Evolutionary conservation across 306 rosid species (phyloP).

Genomic region (Rubus parviflorus): DNA sequence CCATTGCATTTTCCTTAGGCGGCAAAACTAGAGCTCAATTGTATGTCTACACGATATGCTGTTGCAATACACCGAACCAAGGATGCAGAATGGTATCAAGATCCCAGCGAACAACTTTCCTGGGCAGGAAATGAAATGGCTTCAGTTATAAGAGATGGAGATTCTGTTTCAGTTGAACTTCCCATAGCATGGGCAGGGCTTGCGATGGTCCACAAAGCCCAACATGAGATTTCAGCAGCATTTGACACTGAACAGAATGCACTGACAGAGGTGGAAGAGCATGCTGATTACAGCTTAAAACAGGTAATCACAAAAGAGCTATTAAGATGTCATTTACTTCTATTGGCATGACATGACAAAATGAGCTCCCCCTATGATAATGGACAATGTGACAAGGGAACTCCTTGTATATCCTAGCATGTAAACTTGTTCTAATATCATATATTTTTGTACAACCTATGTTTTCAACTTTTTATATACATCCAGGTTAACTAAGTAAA

Average conservation of each 20-base stretch:
- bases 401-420: conserved; percentile 1
- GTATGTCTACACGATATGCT: conserved; percentile 90
- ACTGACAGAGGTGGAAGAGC: conserved; percentile 70
- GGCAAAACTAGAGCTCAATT: conserved; percentile 86
- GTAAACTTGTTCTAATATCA: background rate
- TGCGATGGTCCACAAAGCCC: conserved; percentile 92
- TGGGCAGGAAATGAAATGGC: conserved; percentile 99
- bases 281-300: conserved; percentile 65
- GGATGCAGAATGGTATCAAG: conserved; percentile 97
- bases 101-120: conserved; percentile 73
- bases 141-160: conserved; percentile 86
- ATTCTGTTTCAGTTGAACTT: conserved; percentile 64
- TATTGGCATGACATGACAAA: background rate
- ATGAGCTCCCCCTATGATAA: background rate
- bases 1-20: conserved; percentile 49
- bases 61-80: conserved; percentile 78
- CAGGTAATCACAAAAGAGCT: conserved; percentile 50
- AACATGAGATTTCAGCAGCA: conserved; percentile 82
- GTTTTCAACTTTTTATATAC: background rate
- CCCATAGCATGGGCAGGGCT: conserved; percentile 94
- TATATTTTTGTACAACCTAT: background rate
- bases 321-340: background rate
- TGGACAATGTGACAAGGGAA: background rate
- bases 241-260: conserved; percentile 62
- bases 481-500: background rate